Conservation (phyloP, 306 rosid species). For the Glycyrrhiza uralensis region DNA sequence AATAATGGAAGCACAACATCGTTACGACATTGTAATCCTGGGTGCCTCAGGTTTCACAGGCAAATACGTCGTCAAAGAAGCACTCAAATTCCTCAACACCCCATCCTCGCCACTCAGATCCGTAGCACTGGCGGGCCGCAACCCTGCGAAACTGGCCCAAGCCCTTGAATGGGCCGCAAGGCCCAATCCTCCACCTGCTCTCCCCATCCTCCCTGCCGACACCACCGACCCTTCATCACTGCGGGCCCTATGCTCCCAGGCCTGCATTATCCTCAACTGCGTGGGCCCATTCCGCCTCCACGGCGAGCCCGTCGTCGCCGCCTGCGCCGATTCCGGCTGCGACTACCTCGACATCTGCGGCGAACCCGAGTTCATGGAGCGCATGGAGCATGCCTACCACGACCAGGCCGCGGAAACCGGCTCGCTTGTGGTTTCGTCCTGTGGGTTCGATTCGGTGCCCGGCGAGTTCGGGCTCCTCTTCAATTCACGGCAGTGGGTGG, state of each 20-base stretch:
- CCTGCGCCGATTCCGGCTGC: slow-evolving; percentile 61
- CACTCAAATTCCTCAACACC: slow-evolving; percentile 61
- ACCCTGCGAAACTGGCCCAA: slow-evolving; percentile 44
- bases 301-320: slow-evolving; percentile 74
- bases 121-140: slow-evolving; percentile 79
- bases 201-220: slow-evolving; percentile 62
- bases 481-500: slow-evolving; percentile 73
- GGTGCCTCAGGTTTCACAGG: slow-evolving; percentile 95
- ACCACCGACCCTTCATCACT: slow-evolving; percentile 57
- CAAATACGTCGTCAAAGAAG: slow-evolving; percentile 67
- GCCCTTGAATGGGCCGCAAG: slow-evolving; percentile 66
- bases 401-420: slow-evolving; percentile 48
- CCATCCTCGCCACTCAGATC: slow-evolving; percentile 61
- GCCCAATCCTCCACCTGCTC: slow-evolving; percentile 49
- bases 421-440: slow-evolving; percentile 69
- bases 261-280: slow-evolving; percentile 75
- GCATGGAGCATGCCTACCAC: slow-evolving; percentile 49
- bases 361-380: slow-evolving; percentile 94
- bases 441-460: slow-evolving; percentile 92
- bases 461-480: slow-evolving; percentile 75
- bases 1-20: neutral
- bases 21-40: slow-evolving; percentile 57
- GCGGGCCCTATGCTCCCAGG: slow-evolving; percentile 51
- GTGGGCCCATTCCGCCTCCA: slow-evolving; percentile 90
- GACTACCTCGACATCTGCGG: slow-evolving; percentile 84